Conservation (phyloP, 1,139 yeast genomes). For the Maudiozyma humilis region DNA sequence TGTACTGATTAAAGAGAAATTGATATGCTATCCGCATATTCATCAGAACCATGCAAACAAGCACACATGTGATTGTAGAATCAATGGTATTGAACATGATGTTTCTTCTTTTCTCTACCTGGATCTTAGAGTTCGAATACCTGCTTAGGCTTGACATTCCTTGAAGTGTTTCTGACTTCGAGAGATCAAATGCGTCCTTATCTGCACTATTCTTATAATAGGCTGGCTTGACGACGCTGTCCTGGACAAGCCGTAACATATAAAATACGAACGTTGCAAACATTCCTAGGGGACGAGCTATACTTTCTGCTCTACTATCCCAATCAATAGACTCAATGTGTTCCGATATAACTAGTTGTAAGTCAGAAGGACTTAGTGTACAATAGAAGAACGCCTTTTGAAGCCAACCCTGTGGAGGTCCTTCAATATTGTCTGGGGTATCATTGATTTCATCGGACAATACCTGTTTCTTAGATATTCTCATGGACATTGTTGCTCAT, state of each 20-base stretch:
- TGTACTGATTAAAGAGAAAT: conserved; percentile 18
- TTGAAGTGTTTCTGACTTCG: conserved; percentile 23
- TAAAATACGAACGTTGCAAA: conserved; percentile 31
- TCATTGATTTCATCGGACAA: not conserved
- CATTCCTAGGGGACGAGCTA: conserved; percentile 45
- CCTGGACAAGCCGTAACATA: conserved; percentile 30
- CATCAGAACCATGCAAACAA: conserved; percentile 11
- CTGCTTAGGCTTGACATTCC: conserved; percentile 25
- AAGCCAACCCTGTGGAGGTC: conserved; percentile 7
- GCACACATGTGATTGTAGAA: conserved; percentile 9
- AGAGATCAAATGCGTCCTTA: conserved; percentile 25
- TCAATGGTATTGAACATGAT: conserved; percentile 14
- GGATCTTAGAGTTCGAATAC: conserved; percentile 5
- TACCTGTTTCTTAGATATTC: conserved; percentile 13
- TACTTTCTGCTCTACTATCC: conserved; percentile 46
- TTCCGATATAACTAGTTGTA: conserved; percentile 47
- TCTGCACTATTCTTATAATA: conserved; percentile 21
- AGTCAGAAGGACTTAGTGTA: conserved; percentile 44
- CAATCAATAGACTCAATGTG: conserved; percentile 50
- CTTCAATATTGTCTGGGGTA: conserved; percentile 2
- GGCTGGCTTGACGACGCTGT: conserved; percentile 26
- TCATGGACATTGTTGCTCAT: conserved; percentile 13
- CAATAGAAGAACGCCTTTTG: conserved; percentile 6
- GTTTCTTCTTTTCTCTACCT: conserved; percentile 9
- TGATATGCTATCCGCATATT: conserved; percentile 15